Conservation (phyloP, 1,284 basidiomycete genomes). For the Blastosporella zonata region DNA sequence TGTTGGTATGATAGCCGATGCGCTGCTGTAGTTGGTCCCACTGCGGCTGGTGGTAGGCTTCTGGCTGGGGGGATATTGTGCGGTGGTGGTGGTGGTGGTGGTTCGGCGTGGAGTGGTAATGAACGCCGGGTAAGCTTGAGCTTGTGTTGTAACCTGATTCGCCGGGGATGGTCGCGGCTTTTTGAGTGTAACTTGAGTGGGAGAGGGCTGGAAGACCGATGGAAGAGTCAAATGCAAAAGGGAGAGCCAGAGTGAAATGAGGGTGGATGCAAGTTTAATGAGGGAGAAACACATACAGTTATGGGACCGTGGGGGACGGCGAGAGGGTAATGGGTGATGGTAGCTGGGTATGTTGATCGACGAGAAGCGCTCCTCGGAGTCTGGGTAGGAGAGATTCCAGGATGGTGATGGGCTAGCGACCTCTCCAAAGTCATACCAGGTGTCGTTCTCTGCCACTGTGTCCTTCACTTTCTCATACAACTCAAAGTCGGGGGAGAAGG, state of each 20-base stretch:
- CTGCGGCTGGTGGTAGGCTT: neutral
- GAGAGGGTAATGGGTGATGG: neutral
- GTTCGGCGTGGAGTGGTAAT: constrained; percentile 1
- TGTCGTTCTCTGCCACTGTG: neutral
- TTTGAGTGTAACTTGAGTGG: constrained; percentile 24
- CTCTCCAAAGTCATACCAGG: neutral
- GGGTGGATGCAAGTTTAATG: neutral
- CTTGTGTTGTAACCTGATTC: constrained; percentile 8
- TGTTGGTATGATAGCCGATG: constrained; percentile 12
- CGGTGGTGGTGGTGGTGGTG: neutral
- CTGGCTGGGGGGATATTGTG: neutral
- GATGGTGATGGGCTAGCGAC: neutral
- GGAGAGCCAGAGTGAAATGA: neutral
- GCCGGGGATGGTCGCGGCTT: constrained; percentile 9
- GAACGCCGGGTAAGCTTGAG: constrained; percentile 13
- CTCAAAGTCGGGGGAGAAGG: constrained; percentile 33
- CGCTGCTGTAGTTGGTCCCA: neutral
- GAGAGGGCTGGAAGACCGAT: constrained; percentile 20
- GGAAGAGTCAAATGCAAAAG: neutral
- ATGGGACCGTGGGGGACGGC: constrained; percentile 15
- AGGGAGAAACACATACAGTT: constrained; percentile 16
- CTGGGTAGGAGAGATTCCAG: constrained; percentile 7
- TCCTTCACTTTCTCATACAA: constrained; percentile 17
- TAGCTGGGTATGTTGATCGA: constrained; percentile 3
- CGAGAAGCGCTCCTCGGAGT: constrained; percentile 7